Conservation (phyloP, 306 rosid species). For the Prunus mira region DNA sequence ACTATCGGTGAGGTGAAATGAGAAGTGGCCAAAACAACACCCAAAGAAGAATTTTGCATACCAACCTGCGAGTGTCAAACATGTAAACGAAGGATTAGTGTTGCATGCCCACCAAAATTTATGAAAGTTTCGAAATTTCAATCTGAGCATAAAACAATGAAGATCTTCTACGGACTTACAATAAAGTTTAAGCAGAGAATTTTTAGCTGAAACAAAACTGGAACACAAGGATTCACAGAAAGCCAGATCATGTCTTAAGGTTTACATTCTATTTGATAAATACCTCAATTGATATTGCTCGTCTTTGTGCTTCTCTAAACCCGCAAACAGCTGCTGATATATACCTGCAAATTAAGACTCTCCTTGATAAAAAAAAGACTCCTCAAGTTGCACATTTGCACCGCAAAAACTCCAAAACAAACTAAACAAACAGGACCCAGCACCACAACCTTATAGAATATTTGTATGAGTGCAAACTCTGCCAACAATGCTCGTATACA, state of each 20-base stretch:
- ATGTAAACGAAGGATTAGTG: neutral
- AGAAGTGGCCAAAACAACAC: constrained; percentile 41
- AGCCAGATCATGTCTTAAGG: neutral
- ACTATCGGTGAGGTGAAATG: constrained; percentile 43
- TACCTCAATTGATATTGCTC: constrained; percentile 48
- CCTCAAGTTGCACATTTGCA: too few species aligned
- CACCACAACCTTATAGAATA: too few species aligned
- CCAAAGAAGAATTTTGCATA: constrained; percentile 41
- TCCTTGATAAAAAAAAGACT: too few species aligned
- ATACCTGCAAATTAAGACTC: neutral
- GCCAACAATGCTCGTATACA: too few species aligned
- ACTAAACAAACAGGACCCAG: too few species aligned
- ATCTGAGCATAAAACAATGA: too few species aligned
- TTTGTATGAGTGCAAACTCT: too few species aligned
- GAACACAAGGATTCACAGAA: neutral
- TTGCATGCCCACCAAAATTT: too few species aligned
- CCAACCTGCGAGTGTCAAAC: constrained; percentile 29
- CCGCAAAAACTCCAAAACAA: too few species aligned
- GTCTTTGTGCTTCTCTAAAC: constrained; percentile 31
- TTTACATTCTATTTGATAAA: neutral
- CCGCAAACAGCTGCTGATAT: constrained; percentile 31
- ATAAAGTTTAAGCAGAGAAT: too few species aligned
- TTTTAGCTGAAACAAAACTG: neutral
- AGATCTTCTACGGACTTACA: too few species aligned
- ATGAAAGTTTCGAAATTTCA: too few species aligned